Conservation (phyloP, 2,329 filamentous ascomycete species). For the Diaporthe aspalathi region DNA sequence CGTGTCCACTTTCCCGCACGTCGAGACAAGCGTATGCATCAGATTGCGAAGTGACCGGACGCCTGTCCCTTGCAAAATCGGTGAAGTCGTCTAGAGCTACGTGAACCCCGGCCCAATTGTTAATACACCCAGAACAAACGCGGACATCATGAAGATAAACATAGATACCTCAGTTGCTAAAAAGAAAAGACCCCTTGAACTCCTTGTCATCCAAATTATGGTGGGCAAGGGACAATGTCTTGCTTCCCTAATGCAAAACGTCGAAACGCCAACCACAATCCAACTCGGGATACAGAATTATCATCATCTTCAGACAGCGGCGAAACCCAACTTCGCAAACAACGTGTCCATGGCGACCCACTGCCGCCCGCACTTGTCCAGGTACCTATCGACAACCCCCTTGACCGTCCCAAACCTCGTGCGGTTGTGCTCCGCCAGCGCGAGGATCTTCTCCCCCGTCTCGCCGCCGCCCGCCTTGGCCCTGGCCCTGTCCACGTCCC, state of each 20-base stretch:
- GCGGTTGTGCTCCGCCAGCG: slow-evolving; percentile 85
- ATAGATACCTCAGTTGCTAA: not conserved
- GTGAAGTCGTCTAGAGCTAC: no score
- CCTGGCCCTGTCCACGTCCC: slow-evolving; percentile 88
- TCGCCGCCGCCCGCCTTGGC: slow-evolving; percentile 61
- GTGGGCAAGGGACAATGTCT: not conserved
- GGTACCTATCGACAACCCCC: slow-evolving; percentile 81
- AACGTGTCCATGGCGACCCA: slow-evolving; percentile 95
- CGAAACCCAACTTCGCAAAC: slow-evolving; percentile 76
- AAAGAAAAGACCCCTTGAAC: not conserved
- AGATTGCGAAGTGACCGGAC: no score
- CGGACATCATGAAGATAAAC: not conserved
- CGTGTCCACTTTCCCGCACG: not conserved
- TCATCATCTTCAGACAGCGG: slow-evolving; percentile 40
- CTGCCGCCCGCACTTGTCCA: slow-evolving; percentile 89
- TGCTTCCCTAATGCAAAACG: slow-evolving; percentile 8
- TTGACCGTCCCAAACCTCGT: slow-evolving; percentile 80
- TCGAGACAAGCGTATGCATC: not conserved
- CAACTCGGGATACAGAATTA: not conserved
- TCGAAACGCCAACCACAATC: not conserved
- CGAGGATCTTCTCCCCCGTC: slow-evolving; percentile 73
- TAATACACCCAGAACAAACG: not conserved
- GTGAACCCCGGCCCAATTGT: no score
- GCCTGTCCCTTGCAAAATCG: not conserved
- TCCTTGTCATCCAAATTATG: slow-evolving; percentile 11